Evolutionary conservation across 257 asterid genomes (phyloP).

Genomic region (Salvia rosmarinus): DNA sequence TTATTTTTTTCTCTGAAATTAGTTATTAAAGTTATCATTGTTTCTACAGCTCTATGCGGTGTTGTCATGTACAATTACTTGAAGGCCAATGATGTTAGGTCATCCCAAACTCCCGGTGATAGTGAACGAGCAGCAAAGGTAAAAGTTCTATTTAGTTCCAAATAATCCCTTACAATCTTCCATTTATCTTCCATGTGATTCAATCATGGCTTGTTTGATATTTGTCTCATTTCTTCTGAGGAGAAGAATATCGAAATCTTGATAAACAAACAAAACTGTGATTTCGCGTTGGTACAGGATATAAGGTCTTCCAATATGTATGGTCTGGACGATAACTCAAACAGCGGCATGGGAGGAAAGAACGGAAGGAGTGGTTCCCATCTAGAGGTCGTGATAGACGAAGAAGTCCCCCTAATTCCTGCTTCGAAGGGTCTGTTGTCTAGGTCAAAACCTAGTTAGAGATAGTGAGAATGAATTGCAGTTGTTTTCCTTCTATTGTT

Average conservation of each 20-base stretch:
- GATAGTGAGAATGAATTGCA: conserved; percentile 3
- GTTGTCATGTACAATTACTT: conserved; percentile 70
- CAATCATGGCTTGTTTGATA: not conserved
- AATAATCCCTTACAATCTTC: conserved; percentile 1
- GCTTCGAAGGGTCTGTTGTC: conserved; percentile 52
- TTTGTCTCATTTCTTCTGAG: not conserved
- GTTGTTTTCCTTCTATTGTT: conserved; percentile 11
- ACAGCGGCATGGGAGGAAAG: conserved; percentile 39
- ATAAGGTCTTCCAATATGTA: conserved; percentile 44
- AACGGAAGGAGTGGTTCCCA: conserved; percentile 45
- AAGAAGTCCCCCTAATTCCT: conserved; percentile 55
- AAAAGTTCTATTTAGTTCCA: conserved; percentile 9
- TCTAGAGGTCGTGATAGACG: conserved; percentile 44
- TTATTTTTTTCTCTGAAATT: conserved; percentile 16
- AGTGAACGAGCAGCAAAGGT: conserved; percentile 52
- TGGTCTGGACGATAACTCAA: conserved; percentile 41
- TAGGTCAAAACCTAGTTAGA: conserved; percentile 57
- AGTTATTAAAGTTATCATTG: conserved; percentile 14
- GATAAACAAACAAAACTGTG: not conserved
- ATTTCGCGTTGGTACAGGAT: conserved; percentile 31
- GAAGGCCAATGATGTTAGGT: conserved; percentile 55
- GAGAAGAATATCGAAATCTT: not conserved
- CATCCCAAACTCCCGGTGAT: conserved; percentile 51
- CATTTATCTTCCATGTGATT: not conserved
- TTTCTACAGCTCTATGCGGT: conserved; percentile 83